phyloP scores from a whole-genome alignment of 108 stramenopile genomes.

The Pseudonitzschia delicatissima region DNA sequence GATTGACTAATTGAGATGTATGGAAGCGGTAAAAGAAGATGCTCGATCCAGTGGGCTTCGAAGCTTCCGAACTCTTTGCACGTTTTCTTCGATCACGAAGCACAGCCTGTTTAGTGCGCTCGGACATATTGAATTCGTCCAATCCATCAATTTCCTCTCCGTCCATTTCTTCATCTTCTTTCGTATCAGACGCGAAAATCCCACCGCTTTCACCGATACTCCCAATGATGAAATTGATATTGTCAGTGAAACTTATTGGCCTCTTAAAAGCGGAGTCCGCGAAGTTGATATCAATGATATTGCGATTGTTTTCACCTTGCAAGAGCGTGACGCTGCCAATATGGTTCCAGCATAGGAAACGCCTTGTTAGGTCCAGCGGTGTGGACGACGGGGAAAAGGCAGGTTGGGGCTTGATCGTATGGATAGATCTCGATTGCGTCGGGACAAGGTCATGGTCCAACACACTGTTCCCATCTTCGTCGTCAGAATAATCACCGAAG shows the following conservation, averaged over 20 bases:
- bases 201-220: constrained; percentile 79
- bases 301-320: constrained; percentile 49
- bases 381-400: constrained; percentile 80
- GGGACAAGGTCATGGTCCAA: background rate
- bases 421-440: background rate
- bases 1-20: constrained; percentile 43
- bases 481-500: background rate
- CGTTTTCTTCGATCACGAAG: constrained; percentile 37
- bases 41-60: constrained; percentile 52
- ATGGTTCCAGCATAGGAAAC: constrained; percentile 88
- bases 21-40: constrained; percentile 83
- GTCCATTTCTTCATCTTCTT: constrained; percentile 48
- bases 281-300: constrained; percentile 68
- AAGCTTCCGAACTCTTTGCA: constrained; percentile 12
- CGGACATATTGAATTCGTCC: constrained; percentile 45
- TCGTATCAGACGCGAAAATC: constrained; percentile 72
- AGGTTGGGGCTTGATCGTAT: constrained; percentile 42
- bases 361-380: constrained; percentile 59
- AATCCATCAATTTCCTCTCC: constrained; percentile 38
- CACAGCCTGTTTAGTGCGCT: constrained; percentile 49
- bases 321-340: constrained; percentile 61
- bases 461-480: background rate
- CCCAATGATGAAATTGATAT: constrained; percentile 71
- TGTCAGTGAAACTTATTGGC: constrained; percentile 73
- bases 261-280: constrained; percentile 59